phyloP scores from a whole-genome alignment of 345 rosid genomes.

The Bruguiera sexangula region DNA sequence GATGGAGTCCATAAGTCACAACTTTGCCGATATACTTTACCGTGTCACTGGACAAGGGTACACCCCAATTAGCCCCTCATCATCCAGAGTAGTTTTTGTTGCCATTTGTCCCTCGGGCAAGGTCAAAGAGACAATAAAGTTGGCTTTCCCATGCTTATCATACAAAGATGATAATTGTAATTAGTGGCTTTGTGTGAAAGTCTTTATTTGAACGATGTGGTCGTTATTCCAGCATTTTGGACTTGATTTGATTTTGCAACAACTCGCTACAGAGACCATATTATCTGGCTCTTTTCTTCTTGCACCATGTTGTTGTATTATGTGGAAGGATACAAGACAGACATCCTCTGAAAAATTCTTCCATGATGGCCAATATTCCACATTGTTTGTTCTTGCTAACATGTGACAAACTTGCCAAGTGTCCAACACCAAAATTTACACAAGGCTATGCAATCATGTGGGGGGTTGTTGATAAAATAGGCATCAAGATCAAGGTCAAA shows the following conservation, averaged over 20 bases:
- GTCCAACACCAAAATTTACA: background rate
- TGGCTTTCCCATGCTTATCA: slow-evolving; percentile 5
- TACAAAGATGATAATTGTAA: slow-evolving; percentile 7
- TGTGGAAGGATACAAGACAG: too few relatives aligned
- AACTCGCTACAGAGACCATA: background rate
- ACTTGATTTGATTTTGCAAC: slow-evolving; percentile 12
- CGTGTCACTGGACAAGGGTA: slow-evolving; percentile 5
- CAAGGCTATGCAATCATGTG: background rate
- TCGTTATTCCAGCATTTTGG: slow-evolving; percentile 6
- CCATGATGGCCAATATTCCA: slow-evolving; percentile 13
- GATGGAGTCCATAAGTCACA: slow-evolving; percentile 12
- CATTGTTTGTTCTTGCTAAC: slow-evolving; percentile 7
- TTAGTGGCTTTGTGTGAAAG: background rate
- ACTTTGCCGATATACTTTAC: slow-evolving; percentile 6
- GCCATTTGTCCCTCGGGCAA: too few relatives aligned
- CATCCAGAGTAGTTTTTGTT: background rate
- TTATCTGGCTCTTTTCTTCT: background rate
- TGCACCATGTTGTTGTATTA: background rate
- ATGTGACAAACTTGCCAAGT: slow-evolving; percentile 19
- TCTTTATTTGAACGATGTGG: background rate
- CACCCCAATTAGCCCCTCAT: slow-evolving; percentile 8
- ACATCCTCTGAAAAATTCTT: background rate
- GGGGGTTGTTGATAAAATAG: background rate
- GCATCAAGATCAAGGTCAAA: too few relatives aligned
- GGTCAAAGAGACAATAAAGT: slow-evolving; percentile 17